Evolutionary conservation across 2,329 filamentous ascomycete species (phyloP), one percentile per base, ranked within the genome.

Genomic region (Akanthomyces dipterigenus): DNA sequence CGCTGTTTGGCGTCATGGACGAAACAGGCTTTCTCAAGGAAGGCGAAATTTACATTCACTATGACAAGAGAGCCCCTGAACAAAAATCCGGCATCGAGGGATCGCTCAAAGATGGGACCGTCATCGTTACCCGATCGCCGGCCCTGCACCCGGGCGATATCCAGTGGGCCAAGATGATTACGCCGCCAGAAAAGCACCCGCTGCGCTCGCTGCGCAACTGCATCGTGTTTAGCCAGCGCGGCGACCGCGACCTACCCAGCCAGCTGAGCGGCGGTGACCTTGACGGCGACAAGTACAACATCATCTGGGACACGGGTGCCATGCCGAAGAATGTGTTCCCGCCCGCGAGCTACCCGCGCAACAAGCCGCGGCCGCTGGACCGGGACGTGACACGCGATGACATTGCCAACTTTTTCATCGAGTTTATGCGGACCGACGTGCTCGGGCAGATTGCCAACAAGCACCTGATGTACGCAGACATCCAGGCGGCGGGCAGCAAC

Each of bases 121-220:
- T 92, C 6, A 73, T 91, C 0, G 80, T 96, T 26, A 92, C 90
- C 0, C 82, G 91, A n/a, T 90, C 88, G 1, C 91, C 91, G 0
- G 90, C 90, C 0, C 77, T 96, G 50, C 89, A 96, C 68, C 89
- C 90, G 0, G 91, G 91, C 0, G 91, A 96, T 68, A 81, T 96
- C 1, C 90, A 93, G 68, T 54, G 84, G 1, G 88, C 82, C 0
- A 71, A 70, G 2, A 88, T 88, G 11, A 78, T 87, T 1, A 80
- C 87, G 0, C 88, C 89, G 1, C 81, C 83, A 0, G 34, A 62
- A 0, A 73, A 75, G 0, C 90, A 88, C 18, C 84, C 89, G 0
- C 77, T 96, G 1, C 74, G 75, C 1, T 69, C 77, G 0, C 78
- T 93, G 1, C 76, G 78, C 2, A 96, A 96, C 67, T 93, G 90